These are phyloP conservation scores for Priceomyces melissophilus DNA, from an alignment of 805 yeast species.

Conservation along the genomic window DNA sequence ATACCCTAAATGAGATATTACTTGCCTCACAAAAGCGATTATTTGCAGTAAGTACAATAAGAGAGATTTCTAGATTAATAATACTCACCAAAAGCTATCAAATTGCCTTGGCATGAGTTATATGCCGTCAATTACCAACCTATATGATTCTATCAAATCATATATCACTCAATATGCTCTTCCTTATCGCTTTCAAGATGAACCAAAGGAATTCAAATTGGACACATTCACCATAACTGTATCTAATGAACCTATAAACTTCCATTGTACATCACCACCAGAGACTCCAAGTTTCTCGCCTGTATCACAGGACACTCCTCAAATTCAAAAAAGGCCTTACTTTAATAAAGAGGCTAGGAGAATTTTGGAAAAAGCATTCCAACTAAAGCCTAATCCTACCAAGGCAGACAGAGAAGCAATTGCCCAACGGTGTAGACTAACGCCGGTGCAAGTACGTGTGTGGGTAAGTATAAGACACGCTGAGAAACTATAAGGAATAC, in stretches of 20 bases:
- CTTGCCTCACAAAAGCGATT: too few species aligned
- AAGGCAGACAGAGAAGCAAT: conserved; percentile 22
- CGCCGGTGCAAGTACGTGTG: conserved; percentile 27
- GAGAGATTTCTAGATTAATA: too few species aligned
- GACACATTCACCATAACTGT: neutral
- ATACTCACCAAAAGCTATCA: conserved; percentile 4
- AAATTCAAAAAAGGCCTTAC: neutral
- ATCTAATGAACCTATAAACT: neutral
- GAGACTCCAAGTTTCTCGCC: neutral
- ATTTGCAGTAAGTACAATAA: too few species aligned
- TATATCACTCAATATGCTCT: neutral
- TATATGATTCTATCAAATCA: conserved; percentile 2
- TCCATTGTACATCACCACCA: neutral
- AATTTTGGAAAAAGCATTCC: conserved; percentile 12
- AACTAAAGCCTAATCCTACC: conserved; percentile 20
- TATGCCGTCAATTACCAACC: conserved; percentile 1
- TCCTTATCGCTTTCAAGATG: neutral
- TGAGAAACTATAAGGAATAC: neutral
- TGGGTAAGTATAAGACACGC: conserved; percentile 24
- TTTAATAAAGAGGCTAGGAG: neutral
- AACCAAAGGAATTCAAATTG: neutral
- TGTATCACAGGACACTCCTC: neutral
- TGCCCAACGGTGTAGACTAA: conserved; percentile 23
- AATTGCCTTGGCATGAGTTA: neutral
- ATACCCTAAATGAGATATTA: too few species aligned